A percentile compares a stretch with the other conserved stretches of the same genome.
Evolutionary conservation across 2,329 filamentous ascomycete genomes (phyloP).

Genomic region (Cercospora sp.): DNA sequence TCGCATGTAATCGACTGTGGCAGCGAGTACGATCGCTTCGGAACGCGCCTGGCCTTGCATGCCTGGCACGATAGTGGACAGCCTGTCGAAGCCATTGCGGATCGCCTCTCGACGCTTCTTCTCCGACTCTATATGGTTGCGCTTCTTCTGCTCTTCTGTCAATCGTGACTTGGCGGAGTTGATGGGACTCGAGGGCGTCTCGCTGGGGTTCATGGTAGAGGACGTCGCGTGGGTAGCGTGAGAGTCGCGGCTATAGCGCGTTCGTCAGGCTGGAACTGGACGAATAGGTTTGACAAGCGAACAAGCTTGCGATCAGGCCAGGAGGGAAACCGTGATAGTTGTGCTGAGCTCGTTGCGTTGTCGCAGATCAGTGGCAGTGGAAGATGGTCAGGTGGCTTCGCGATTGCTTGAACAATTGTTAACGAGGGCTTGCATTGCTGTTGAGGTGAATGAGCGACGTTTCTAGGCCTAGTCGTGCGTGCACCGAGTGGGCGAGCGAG

Average conservation of each 20-base stretch:
- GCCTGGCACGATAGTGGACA: slow-evolving; percentile 78
- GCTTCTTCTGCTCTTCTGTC: slow-evolving; percentile 70
- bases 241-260: background rate
- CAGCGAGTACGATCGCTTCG: slow-evolving; percentile 77
- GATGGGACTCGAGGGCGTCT: slow-evolving; percentile 11
- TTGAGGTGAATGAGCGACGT: background rate
- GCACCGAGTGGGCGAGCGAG: background rate
- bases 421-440: background rate
- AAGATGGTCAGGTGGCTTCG: background rate
- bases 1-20: slow-evolving; percentile 47
- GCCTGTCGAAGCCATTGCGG: slow-evolving; percentile 76
- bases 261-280: background rate
- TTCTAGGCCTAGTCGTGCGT: background rate
- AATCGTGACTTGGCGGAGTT: slow-evolving; percentile 57
- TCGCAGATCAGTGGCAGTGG: background rate
- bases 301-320: background rate
- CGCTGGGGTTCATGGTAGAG: background rate
- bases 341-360: background rate
- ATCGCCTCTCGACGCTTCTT: slow-evolving; percentile 72
- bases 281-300: background rate
- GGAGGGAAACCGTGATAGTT: background rate
- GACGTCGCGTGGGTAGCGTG: background rate
- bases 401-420: background rate
- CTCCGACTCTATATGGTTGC: slow-evolving; percentile 70
- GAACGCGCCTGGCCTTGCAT: slow-evolving; percentile 80